Base-by-base conservation (phyloP, 2,329 filamentous ascomycete species). In the Apiospora sp. region DNA sequence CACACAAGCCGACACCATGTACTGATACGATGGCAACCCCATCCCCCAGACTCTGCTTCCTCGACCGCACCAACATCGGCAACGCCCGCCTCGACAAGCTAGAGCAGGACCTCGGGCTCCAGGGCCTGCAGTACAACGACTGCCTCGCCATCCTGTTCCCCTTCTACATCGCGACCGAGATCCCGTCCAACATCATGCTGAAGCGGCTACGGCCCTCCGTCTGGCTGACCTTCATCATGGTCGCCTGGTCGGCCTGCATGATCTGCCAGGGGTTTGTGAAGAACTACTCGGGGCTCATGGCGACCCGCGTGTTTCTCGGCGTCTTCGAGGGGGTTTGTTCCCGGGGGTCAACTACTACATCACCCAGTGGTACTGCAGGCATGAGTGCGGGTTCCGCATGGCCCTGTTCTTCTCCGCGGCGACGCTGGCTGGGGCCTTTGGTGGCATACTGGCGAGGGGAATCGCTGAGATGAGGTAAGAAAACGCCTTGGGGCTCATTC, bases 221-320 rank as follows among this genome's bases (percentile, higher is more conserved):
- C 67, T 93, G 92, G 77, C 84, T 92, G 68, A 88, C 91, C 0
- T 81, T 86, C 22, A 92, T 92, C 74, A 92, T 93, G 88, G 78
- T 90, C 19, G 78, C 86, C n/a, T 86, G 76, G 76, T 75, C 71
- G 43, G 61, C 71, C 6, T 70, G 49, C 68, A 70, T 76, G 70
- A 74, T 76, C 34, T 73, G 61, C 0, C 75, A 76, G 44, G 78
- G 79, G 8, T 79, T 80, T 72, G 78, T 79, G 27, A 74, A 71
- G 49, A 76, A 75, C 46, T 77, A 78, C 58, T 71, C 73, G 3
- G 77, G 77, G 12, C 76, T 80, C 16, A 75, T 91, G 76, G 82
- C 81, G 74, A 79, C 85, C 67, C 83, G 87, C 30, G 82, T 84
- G 73, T 82, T 86, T 51, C 82, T 89, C 0, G 87, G 87, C 54